Evolutionary conservation across 305 asterid genomes (phyloP).

Genomic region (Solanum chacoense): DNA sequence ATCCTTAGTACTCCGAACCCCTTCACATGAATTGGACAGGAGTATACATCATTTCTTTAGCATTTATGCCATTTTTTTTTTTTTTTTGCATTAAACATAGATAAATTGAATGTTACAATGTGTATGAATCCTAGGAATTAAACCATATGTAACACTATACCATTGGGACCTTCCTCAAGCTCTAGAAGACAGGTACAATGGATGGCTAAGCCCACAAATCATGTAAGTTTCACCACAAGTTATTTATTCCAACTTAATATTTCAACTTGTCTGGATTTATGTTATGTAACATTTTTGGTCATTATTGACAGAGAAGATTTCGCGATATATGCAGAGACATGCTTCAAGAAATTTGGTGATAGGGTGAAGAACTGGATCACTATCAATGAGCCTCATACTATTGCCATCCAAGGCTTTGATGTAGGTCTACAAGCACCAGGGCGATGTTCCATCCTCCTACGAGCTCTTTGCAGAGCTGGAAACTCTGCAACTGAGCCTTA

Average conservation of each 20-base stretch:
- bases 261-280: neutral
- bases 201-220: conserved; percentile 52
- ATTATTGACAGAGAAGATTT: conserved; percentile 44
- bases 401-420: conserved; percentile 69
- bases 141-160: conserved; percentile 67
- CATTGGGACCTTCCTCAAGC: conserved; percentile 88
- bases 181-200: conserved; percentile 46
- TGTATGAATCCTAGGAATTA: conserved; percentile 32
- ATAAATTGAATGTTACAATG: neutral
- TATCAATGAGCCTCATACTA: conserved; percentile 81
- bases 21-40: neutral
- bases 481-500: conserved; percentile 88
- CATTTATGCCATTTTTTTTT: neutral
- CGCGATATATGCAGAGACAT: conserved; percentile 53
- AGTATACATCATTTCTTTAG: neutral
- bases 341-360: conserved; percentile 75
- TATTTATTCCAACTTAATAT: neutral
- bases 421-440: conserved; percentile 74
- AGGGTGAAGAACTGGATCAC: conserved; percentile 92
- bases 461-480: conserved; percentile 35
- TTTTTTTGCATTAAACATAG: neutral
- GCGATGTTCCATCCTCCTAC: conserved; percentile 48
- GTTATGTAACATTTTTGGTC: neutral
- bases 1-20: neutral
- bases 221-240: conserved; percentile 22